phyloP scores from a whole-genome alignment of 495 filamentous ascomycete species.

The Penicillium pancosmium region DNA sequence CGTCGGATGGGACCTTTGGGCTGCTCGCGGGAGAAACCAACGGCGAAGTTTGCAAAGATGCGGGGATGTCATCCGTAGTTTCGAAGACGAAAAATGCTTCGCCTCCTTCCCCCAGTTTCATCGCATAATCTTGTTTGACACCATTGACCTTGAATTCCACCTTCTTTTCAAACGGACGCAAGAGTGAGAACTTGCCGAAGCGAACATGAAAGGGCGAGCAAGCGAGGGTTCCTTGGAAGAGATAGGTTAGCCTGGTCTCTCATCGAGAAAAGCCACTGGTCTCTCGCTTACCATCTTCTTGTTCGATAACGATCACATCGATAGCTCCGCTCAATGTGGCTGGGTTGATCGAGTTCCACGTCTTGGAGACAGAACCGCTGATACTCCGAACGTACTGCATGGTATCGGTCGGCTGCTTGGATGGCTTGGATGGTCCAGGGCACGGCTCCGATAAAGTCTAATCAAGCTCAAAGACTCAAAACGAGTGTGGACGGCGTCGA shows the following conservation, averaged over 20 bases:
- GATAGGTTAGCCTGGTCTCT: conserved; percentile 10
- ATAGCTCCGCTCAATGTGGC: conserved; percentile 96
- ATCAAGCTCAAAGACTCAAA: conserved; percentile 8
- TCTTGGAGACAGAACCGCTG: conserved; percentile 93
- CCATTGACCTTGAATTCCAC: conserved; percentile 97
- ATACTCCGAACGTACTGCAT: conserved; percentile 99
- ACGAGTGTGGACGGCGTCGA: neutral
- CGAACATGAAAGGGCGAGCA: conserved; percentile 99
- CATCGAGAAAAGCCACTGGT: neutral
- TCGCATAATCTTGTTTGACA: conserved; percentile 85
- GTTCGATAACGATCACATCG: conserved; percentile 98
- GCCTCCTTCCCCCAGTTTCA: conserved; percentile 97
- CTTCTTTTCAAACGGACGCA: conserved; percentile 98
- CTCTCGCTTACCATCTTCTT: conserved; percentile 74
- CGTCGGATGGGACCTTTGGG: conserved; percentile 63
- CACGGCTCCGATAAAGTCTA: conserved; percentile 11
- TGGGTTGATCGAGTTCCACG: conserved; percentile 99
- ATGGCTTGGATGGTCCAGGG: conserved; percentile 25
- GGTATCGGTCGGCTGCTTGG: conserved; percentile 29
- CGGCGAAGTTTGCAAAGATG: conserved; percentile 89
- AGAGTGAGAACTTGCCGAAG: conserved; percentile 95
- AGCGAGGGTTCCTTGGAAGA: conserved; percentile 61
- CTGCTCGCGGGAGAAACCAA: conserved; percentile 84
- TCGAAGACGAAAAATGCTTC: conserved; percentile 99
- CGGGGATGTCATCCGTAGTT: conserved; percentile 84